Evolutionary conservation across 176 grass and related monocot genomes (phyloP).

Genomic region (Zea mays): Zm-B73-REFERENCE-NAM-5.0 NC_050099.1:189133001-189133500

Average conservation of each 20-base stretch:
- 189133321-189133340: conserved; percentile 63
- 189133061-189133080: conserved; percentile 78
- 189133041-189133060: background rate
- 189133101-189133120: conserved; percentile 95
- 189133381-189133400: conserved; percentile 99
- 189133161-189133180: conserved; percentile 95
- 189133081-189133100: conserved; percentile 98
- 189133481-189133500: background rate
- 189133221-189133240: conserved; percentile 57
- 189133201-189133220: conserved; percentile 64
- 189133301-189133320: conserved; percentile 1
- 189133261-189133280: conserved; percentile 16
- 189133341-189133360: conserved; percentile 86
- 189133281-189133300: conserved; percentile 21
- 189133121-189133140: conserved; percentile 92
- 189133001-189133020: background rate
- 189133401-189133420: conserved; percentile 95
- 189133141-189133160: conserved; percentile 94
- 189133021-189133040: background rate
- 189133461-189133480: conserved; percentile 27
- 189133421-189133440: conserved; percentile 94
- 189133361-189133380: conserved; percentile 94
- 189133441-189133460: conserved; percentile 91
- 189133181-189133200: conserved; percentile 72
- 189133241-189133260: conserved; percentile 20